A percentile compares a stretch with the other conserved stretches of the same genome.
phyloP scores from a whole-genome alignment of 2,329 filamentous ascomycete genomes.

The Bipolaris gigantea region DNA sequence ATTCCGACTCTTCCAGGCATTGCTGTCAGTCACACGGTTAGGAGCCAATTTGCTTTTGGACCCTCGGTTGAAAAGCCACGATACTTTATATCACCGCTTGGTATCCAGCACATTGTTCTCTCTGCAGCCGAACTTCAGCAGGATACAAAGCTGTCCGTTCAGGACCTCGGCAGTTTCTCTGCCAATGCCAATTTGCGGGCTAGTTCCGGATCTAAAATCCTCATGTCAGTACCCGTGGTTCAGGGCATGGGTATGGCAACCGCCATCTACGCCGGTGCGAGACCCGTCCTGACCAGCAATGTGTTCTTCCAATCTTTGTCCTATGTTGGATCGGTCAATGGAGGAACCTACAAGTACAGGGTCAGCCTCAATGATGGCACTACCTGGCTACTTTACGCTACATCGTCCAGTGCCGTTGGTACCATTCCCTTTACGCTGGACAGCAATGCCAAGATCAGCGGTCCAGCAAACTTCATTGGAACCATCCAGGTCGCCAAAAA shows the following conservation, averaged over 20 bases:
- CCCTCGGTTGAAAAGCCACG: slow-evolving; percentile 45
- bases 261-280: slow-evolving; percentile 69
- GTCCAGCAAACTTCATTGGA: slow-evolving; percentile 70
- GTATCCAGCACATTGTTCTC: slow-evolving; percentile 78
- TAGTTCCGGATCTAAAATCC: slow-evolving; percentile 53
- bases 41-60: slow-evolving; percentile 61
- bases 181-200: slow-evolving; percentile 65
- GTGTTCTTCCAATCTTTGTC: slow-evolving; percentile 72
- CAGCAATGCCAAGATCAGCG: slow-evolving; percentile 67
- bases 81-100: slow-evolving; percentile 82
- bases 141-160: slow-evolving; percentile 59
- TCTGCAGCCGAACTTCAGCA: slow-evolving; percentile 74
- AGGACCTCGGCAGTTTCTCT: slow-evolving; percentile 59
- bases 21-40: slow-evolving; percentile 73
- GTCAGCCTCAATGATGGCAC: slow-evolving; percentile 55
- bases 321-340: slow-evolving; percentile 30
- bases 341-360: slow-evolving; percentile 46
- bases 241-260: slow-evolving; percentile 92
- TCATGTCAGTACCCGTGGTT: slow-evolving; percentile 76
- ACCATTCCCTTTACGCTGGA: slow-evolving; percentile 70
- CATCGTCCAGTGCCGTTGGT: slow-evolving; percentile 56
- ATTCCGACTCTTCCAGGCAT: slow-evolving; percentile 47
- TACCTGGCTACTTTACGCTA: slow-evolving; percentile 79
- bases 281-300: slow-evolving; percentile 72
- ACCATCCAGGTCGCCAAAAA: slow-evolving; percentile 84